These are phyloP conservation scores for Olyra latifolia DNA, from an alignment of 176 grass and related monocot genomes.

Conservation along the genomic window DNA sequence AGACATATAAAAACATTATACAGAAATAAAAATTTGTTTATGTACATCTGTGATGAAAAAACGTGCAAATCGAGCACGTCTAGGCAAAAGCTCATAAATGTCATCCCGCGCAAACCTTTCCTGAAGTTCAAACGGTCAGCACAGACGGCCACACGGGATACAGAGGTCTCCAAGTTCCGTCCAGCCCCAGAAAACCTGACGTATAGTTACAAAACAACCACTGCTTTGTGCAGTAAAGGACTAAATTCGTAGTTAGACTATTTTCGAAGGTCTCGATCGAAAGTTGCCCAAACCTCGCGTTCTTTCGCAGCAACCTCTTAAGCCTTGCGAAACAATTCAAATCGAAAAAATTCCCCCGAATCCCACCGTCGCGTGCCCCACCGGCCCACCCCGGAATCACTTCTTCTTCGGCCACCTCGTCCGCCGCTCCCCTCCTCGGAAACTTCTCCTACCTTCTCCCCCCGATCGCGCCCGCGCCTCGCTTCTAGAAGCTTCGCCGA, in stretches of 20 bases:
- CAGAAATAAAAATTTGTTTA: too few relatives aligned
- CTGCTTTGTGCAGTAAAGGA: rapidly evolving
- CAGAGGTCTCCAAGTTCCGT: background rate
- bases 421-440: background rate
- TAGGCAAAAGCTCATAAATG: background rate
- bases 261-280: background rate
- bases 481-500: too few relatives aligned
- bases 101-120: background rate
- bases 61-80: background rate
- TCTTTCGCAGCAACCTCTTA: conserved; percentile 4
- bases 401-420: background rate
- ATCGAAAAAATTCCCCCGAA: background rate
- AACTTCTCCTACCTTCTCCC: too few relatives aligned
- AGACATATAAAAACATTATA: background rate
- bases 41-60: background rate
- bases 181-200: background rate
- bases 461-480: too few relatives aligned
- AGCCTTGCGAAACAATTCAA: conserved; percentile 27
- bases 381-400: conserved; percentile 3
- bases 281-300: conserved; percentile 24
- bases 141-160: too few relatives aligned
- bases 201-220: background rate
- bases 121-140: conserved; percentile 5
- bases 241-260: background rate
- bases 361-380: background rate